Conservation (phyloP, 2,329 filamentous ascomycete species). For the Hymenoscyphus linearis region DNA sequence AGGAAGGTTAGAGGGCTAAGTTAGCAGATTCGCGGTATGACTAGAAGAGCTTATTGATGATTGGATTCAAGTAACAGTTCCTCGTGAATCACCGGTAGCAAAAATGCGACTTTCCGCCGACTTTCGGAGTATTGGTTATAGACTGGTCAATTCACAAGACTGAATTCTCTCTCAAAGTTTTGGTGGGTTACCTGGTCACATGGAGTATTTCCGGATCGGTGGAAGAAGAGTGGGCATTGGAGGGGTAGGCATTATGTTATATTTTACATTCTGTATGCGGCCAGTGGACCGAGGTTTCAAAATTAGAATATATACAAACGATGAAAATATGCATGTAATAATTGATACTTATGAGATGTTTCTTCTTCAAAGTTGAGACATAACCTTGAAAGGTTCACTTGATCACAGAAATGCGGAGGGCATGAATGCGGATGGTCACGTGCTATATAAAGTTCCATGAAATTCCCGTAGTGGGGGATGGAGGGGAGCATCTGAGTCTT, state of each 20-base stretch:
- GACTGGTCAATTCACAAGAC: background rate
- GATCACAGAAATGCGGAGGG: background rate
- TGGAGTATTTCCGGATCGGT: background rate
- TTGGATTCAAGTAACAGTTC: no score
- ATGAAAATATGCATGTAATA: no score
- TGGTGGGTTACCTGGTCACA: background rate
- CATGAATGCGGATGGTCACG: background rate
- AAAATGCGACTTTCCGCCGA: background rate
- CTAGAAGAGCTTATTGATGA: no score
- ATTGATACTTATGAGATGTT: background rate
- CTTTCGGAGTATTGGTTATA: background rate
- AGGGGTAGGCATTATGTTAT: no score
- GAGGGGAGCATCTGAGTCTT: background rate
- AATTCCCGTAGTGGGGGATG: background rate
- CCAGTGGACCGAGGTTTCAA: no score
- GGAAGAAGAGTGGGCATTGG: no score
- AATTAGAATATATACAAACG: no score
- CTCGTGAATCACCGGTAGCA: no score
- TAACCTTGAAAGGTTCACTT: background rate
- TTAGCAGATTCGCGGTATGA: no score
- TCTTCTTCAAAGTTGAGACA: background rate
- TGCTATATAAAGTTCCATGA: background rate
- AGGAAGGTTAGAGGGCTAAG: no score
- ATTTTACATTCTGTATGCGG: no score
- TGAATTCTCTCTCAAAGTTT: background rate